These are phyloP conservation scores for Flaveria robusta DNA, from an alignment of 129 eudicot species.

Conservation along the genomic window DNA sequence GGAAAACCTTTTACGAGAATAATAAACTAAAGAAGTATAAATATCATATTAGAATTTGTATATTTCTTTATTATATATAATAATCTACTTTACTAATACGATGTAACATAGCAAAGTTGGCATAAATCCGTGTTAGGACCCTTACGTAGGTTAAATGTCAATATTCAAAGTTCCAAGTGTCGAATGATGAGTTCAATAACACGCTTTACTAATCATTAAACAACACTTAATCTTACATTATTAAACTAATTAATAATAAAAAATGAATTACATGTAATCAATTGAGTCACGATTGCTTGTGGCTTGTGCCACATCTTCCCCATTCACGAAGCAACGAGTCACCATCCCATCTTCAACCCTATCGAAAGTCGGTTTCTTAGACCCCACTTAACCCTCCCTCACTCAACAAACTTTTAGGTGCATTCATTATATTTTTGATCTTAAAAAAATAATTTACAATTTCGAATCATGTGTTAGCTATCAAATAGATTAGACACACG, in stretches of 20 bases:
- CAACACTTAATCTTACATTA: constrained; percentile 16
- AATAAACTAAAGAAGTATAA: too few species aligned
- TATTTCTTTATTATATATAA: too few species aligned
- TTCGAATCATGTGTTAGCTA: too few species aligned
- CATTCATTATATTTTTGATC: neutral
- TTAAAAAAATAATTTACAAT: too few species aligned
- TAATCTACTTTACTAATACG: neutral
- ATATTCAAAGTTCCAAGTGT: constrained; percentile 25
- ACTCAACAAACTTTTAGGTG: constrained; percentile 3
- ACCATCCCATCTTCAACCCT: constrained; percentile 15
- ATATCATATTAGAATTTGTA: too few species aligned
- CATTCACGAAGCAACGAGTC: constrained; percentile 39
- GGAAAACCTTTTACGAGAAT: too few species aligned
- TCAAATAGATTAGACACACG: too few species aligned
- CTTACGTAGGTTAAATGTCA: constrained; percentile 1
- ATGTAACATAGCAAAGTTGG: neutral
- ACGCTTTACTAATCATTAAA: constrained; percentile 17
- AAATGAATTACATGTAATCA: constrained; percentile 6
- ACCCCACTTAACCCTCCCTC: constrained; percentile 20
- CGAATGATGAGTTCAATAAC: constrained; percentile 17
- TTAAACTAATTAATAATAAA: neutral
- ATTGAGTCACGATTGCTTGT: constrained; percentile 31
- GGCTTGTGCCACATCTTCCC: constrained; percentile 27
- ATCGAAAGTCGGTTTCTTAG: constrained; percentile 24
- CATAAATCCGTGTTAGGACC: neutral